phyloP scores from a whole-genome alignment of 306 rosid genomes.

The Prunus mongolica region DNA sequence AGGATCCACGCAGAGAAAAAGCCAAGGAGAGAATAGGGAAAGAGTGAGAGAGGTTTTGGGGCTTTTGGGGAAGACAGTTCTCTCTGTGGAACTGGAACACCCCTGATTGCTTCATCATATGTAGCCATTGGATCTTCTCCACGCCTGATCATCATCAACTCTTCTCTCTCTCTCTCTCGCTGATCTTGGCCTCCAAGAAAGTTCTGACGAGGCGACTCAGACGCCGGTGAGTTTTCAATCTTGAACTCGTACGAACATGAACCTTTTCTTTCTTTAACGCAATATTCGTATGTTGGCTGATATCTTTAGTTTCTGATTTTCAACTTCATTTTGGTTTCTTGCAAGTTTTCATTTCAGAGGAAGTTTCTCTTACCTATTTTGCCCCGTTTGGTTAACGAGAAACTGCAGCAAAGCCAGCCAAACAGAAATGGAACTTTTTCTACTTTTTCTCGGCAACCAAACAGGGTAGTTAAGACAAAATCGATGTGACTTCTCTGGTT shows the following conservation, averaged over 20 bases:
- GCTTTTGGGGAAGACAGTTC: neutral
- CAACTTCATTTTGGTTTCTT: neutral
- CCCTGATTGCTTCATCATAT: neutral
- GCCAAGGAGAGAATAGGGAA: neutral
- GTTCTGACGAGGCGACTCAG: neutral
- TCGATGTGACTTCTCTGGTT: neutral
- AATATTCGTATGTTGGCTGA: neutral
- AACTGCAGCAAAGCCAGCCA: neutral
- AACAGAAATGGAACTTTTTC: neutral
- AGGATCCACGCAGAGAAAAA: too few relatives aligned
- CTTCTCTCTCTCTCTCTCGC: neutral
- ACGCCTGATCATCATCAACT: neutral
- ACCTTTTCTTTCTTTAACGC: too few relatives aligned
- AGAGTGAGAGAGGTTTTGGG: neutral
- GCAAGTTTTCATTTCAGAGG: neutral
- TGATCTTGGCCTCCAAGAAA: neutral
- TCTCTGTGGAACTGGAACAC: neutral
- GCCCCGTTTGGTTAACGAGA: neutral
- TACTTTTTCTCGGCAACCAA: neutral
- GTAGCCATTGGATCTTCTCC: conserved; percentile 6
- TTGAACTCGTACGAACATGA: neutral
- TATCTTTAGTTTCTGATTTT: neutral
- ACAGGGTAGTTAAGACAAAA: neutral
- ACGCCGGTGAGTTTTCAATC: neutral
- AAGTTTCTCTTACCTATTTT: neutral